Evolutionary conservation across 2,329 filamentous ascomycete species (phyloP), one percentile per base, ranked within the genome.

Genomic region (Pseudocercospora fuligena): DNA sequence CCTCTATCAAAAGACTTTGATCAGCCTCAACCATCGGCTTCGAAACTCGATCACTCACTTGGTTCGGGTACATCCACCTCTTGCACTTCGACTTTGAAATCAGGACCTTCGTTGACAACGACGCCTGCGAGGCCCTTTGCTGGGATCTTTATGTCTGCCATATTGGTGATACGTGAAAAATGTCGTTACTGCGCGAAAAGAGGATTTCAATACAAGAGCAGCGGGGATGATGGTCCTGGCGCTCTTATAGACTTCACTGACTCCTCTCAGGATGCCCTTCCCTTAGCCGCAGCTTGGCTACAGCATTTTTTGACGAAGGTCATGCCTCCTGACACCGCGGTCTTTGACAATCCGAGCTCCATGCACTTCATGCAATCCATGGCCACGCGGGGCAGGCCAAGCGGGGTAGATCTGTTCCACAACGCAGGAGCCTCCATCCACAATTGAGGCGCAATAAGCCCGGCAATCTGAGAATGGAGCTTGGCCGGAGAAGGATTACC

Each of bases 41-140:
- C 47, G 33, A 27, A 27, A n/a, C 59, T 43, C 23, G 31, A 19
- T 16, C 16, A 67, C 71, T 65, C 73, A 83, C 82, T 82, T 63
- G 82, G 82, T 60, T 82, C 79, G 4, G 84, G 84, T 0, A 86
- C 82, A 19, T 81, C 79, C 1, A 86, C 82, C 64, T 79, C 78
- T 70, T 83, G 79, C 8, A 86, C 80, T 65, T 83, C 81, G 31
- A 85, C 75, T 5, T 72, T 73, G 68, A 85, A 86, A 64, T 84
- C 74, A 0, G 83, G 82, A 1, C 84, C 84, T 70, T 83, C 80
- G 66, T 86, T 83, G 31, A 83, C 77, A 1, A 84, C 81, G 1
- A 85, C 83, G 6, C 82, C 84, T 2, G 83, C 84, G 63, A 84
- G 84, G 73, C 84, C 83, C 64, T 81, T 78, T 49, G 82, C 81